Evolutionary conservation across 148 eudicot species (phyloP).

Genomic region (Rhododendron henanense): DNA sequence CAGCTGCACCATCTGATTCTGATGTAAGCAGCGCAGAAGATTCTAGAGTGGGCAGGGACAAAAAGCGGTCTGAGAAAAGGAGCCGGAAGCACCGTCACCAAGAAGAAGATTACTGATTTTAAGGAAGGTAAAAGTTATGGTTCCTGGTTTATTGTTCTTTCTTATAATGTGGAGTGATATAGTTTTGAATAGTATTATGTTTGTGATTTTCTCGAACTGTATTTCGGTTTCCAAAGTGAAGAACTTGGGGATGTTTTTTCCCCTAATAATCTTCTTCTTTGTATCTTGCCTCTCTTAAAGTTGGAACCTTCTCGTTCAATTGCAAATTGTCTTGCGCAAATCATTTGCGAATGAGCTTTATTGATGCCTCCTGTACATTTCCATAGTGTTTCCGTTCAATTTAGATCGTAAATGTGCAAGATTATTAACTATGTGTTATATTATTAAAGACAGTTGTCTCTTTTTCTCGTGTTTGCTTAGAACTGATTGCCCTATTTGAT

Average conservation of each 20-base stretch:
- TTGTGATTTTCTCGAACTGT: neutral
- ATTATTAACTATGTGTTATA: neutral
- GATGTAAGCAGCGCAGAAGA: constrained; percentile 60
- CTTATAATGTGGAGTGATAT: neutral
- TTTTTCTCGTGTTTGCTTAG: neutral
- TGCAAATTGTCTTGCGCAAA: neutral
- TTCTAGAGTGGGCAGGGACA: constrained; percentile 60
- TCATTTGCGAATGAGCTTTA: neutral
- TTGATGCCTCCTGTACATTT: neutral
- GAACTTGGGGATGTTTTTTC: neutral
- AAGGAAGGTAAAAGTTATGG: constrained; percentile 15
- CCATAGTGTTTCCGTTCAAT: neutral
- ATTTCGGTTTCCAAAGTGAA: neutral
- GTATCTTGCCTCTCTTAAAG: neutral
- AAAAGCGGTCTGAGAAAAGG: constrained; percentile 62
- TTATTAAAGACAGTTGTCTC: neutral
- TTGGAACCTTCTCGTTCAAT: neutral
- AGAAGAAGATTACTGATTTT: constrained; percentile 30
- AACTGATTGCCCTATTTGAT: neutral
- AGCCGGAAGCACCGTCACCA: constrained; percentile 47
- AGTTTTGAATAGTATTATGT: neutral
- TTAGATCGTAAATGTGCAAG: neutral
- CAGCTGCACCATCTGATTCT: constrained; percentile 49
- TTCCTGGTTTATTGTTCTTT: neutral
- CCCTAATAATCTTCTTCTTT: neutral